These are phyloP conservation scores for Fusarium decemcellulare DNA, from an alignment of 2,329 filamentous ascomycete genomes.

Conservation along the genomic window DNA sequence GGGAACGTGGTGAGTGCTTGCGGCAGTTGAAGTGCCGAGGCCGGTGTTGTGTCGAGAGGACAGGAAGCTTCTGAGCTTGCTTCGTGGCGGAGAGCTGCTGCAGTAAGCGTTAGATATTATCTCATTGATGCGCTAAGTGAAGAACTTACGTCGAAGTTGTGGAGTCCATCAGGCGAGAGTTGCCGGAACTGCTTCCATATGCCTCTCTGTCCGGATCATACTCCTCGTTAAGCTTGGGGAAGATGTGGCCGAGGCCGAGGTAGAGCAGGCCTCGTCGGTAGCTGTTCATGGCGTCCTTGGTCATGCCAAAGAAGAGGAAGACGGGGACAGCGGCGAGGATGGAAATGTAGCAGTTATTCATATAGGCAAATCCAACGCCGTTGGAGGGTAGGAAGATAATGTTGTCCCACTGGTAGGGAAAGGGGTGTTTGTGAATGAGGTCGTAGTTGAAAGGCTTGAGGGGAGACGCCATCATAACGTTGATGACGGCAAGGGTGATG, in stretches of 20 bases:
- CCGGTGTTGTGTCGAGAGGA: constrained; percentile 37
- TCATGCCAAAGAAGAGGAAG: constrained; percentile 69
- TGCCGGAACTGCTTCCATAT: constrained; percentile 35
- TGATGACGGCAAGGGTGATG: constrained; percentile 57
- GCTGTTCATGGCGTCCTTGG: constrained; percentile 65
- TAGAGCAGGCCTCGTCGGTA: constrained; percentile 59
- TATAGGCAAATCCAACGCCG: constrained; percentile 53
- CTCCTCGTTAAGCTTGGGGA: constrained; percentile 57
- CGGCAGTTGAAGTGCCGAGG: constrained; percentile 33
- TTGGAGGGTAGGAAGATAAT: constrained; percentile 62
- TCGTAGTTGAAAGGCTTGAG: constrained; percentile 58
- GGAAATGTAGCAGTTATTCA: constrained; percentile 65
- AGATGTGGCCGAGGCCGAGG: constrained; percentile 60
- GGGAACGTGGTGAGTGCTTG: constrained; percentile 15
- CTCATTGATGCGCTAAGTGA: fast-evolving
- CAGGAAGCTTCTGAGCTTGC: constrained; percentile 39
- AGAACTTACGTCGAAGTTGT: constrained; percentile 40
- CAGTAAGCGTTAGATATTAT: constrained; percentile 6
- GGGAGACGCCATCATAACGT: constrained; percentile 53
- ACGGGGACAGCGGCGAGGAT: constrained; percentile 63
- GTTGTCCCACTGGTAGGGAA: constrained; percentile 61
- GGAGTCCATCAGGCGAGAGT: constrained; percentile 41
- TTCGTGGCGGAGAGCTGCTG: constrained; percentile 32
- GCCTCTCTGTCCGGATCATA: constrained; percentile 54
- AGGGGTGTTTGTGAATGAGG: constrained; percentile 55